Conservation (phyloP, 2,329 filamentous ascomycete genomes). For the Biscogniauxia marginata region DNA sequence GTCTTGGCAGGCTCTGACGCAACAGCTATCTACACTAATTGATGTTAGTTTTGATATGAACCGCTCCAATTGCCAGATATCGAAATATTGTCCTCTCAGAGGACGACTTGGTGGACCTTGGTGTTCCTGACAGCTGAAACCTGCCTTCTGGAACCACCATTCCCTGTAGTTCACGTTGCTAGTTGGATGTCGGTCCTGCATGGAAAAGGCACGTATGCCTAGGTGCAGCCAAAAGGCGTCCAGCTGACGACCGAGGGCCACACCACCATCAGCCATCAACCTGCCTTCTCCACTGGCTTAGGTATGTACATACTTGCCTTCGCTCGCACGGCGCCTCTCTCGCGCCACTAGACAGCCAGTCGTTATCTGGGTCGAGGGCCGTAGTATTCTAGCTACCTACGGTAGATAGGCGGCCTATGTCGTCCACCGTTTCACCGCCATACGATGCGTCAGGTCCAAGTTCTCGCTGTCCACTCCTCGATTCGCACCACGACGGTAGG, state of each 20-base stretch:
- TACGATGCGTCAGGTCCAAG: slow-evolving; percentile 3
- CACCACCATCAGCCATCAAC: slow-evolving; percentile 13
- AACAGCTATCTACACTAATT: slow-evolving; percentile 12
- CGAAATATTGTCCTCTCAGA: background rate
- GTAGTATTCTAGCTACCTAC: slow-evolving; percentile 7
- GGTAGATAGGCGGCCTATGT: slow-evolving; percentile 18
- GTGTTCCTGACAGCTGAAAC: background rate
- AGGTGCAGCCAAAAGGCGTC: slow-evolving; percentile 5
- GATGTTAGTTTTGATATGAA: background rate
- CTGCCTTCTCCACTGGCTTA: slow-evolving; percentile 11
- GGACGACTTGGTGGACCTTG: slow-evolving; percentile 1
- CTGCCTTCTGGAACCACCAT: background rate
- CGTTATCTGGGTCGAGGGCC: slow-evolving; percentile 3
- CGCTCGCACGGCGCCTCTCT: background rate
- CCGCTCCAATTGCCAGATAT: slow-evolving; percentile 2
- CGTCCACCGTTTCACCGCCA: slow-evolving; percentile 15
- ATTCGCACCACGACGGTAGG: slow-evolving; percentile 1
- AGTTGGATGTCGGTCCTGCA: background rate
- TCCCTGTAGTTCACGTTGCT: background rate
- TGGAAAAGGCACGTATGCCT: background rate
- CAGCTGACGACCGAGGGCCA: slow-evolving; percentile 17
- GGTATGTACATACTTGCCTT: background rate
- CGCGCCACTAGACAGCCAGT: slow-evolving; percentile 7
- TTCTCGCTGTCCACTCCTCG: background rate
- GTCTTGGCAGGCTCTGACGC: slow-evolving; percentile 18